Conservation (phyloP, 2,329 filamentous ascomycete genomes). For the Calonectria montana region DNA sequence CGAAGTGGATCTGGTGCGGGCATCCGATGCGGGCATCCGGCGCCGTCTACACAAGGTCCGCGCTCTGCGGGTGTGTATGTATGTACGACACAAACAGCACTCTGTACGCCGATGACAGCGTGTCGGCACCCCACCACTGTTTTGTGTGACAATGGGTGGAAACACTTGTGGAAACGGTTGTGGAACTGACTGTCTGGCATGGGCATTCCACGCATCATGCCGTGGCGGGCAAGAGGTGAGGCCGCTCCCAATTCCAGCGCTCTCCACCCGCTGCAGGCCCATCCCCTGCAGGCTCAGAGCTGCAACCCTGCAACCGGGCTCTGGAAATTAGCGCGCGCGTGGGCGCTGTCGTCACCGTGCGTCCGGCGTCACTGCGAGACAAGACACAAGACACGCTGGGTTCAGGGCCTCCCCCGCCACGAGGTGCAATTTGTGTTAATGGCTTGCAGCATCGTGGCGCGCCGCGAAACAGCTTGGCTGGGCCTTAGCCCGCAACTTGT, state of each 20-base stretch:
- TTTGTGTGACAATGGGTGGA: too few species aligned
- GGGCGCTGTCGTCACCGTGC: background rate
- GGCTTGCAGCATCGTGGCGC: constrained; percentile 11
- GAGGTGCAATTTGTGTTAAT: background rate
- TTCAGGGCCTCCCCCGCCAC: background rate
- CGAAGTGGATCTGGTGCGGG: background rate
- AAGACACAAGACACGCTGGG: background rate
- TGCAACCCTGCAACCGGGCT: constrained; percentile 14
- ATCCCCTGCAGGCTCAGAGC: background rate
- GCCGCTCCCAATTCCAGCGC: background rate
- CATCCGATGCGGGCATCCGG: background rate
- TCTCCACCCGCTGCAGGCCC: constrained; percentile 6
- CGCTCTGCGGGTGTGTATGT: too few species aligned
- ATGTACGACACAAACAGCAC: too few species aligned
- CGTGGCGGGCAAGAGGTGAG: background rate
- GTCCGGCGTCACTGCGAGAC: constrained; percentile 1
- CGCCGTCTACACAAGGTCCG: background rate
- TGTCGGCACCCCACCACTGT: too few species aligned
- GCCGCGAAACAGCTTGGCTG: background rate
- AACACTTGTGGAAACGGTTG: too few species aligned
- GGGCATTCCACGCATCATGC: background rate
- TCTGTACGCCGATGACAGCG: background rate
- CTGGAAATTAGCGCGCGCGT: constrained; percentile 4
- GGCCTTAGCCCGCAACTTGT: background rate
- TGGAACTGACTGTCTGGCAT: background rate